Evolutionary conservation across 495 filamentous ascomycete genomes (phyloP).

Genomic region (Amniculicola lignicola): DNA sequence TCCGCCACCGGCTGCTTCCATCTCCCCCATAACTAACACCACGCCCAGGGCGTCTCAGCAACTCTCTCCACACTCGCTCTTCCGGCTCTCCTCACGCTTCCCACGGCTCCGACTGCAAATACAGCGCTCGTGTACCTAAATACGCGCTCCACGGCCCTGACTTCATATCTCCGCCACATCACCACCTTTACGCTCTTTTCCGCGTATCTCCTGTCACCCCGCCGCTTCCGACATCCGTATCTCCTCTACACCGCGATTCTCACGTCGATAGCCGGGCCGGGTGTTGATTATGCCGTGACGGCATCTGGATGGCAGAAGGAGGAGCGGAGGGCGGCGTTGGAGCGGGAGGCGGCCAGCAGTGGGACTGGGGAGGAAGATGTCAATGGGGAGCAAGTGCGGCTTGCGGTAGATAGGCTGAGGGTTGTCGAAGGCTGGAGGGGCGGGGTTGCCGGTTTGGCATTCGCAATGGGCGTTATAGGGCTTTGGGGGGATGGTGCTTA

Average conservation of each 20-base stretch:
- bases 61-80: constrained; percentile 68
- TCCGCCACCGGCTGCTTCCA: constrained; percentile 15
- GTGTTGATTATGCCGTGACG: constrained; percentile 34
- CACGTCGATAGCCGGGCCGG: constrained; percentile 45
- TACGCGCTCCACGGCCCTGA: constrained; percentile 56
- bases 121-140: constrained; percentile 63
- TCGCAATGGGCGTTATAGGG: constrained; percentile 74
- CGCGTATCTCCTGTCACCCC: constrained; percentile 70
- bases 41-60: constrained; percentile 73
- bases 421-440: constrained; percentile 58
- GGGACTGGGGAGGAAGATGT: constrained; percentile 44
- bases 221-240: constrained; percentile 72
- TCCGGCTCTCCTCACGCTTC: constrained; percentile 72
- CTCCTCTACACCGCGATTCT: constrained; percentile 69
- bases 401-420: constrained; percentile 64
- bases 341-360: constrained; percentile 32
- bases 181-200: constrained; percentile 63
- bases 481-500: constrained; percentile 75
- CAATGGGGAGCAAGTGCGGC: constrained; percentile 79
- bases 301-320: constrained; percentile 38
- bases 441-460: constrained; percentile 61
- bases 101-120: constrained; percentile 63
- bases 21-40: constrained; percentile 4
- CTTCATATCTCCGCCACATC: constrained; percentile 56
- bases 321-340: constrained; percentile 9